Evolutionary conservation across 2,329 filamentous ascomycete species (phyloP).

Genomic region (Sordariomycetes sp.): DNA sequence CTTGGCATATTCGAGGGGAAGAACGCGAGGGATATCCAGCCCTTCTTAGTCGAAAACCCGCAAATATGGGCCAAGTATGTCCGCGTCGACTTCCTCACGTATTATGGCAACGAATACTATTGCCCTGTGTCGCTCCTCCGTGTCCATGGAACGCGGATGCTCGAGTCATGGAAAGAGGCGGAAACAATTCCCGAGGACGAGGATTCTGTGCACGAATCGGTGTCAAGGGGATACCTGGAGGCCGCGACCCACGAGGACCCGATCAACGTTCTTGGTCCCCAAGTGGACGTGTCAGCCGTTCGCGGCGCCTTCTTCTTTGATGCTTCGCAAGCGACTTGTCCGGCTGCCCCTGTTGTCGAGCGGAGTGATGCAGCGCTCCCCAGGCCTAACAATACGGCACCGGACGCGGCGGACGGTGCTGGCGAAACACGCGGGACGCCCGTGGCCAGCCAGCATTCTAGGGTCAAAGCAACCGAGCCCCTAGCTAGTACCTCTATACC

Average conservation of each 20-base stretch:
- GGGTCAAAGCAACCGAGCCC: neutral
- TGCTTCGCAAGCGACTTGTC: neutral
- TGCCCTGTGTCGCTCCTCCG: conserved; percentile 85
- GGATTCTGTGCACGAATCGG: conserved; percentile 24
- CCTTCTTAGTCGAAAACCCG: conserved; percentile 88
- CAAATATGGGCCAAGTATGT: conserved; percentile 94
- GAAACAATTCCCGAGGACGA: conserved; percentile 58
- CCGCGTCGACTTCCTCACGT: conserved; percentile 80
- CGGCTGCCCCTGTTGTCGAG: neutral
- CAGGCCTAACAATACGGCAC: neutral
- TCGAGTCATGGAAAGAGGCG: conserved; percentile 83
- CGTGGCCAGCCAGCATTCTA: neutral
- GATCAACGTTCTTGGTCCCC: neutral
- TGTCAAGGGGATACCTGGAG: neutral
- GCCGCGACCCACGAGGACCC: neutral
- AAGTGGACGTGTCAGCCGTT: neutral
- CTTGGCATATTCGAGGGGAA: conserved; percentile 82
- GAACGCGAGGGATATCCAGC: conserved; percentile 88
- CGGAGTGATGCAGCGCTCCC: neutral
- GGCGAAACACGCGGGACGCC: neutral
- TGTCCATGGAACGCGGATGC: conserved; percentile 91
- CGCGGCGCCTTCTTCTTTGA: neutral
- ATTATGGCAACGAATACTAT: conserved; percentile 95
- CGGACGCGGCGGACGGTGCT: neutral
- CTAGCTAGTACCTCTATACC: neutral